Conservation (phyloP, 768 basidiomycete genomes). For the Mrakia frigida region DNA sequence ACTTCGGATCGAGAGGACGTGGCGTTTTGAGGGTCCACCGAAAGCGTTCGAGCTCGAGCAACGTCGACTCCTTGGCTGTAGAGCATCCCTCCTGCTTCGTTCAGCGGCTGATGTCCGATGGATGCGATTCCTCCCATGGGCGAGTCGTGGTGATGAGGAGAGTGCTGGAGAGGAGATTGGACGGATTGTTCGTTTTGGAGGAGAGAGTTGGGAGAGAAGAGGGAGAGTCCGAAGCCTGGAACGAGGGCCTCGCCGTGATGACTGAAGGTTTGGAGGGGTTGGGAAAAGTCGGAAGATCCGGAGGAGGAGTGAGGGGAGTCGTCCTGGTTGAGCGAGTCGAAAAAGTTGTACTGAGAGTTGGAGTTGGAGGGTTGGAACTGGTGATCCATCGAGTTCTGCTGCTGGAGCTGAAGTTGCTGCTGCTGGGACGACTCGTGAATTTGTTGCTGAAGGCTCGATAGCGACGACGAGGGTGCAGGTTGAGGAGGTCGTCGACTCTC, state of each 20-base stretch:
- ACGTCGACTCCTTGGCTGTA: slow-evolving; percentile 3
- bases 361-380: slow-evolving; percentile 5
- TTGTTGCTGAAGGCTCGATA: slow-evolving; percentile 17
- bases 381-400: not conserved
- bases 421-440: not conserved
- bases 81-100: slow-evolving; percentile 23
- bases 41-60: not conserved
- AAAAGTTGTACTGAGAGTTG: not conserved
- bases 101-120: slow-evolving; percentile 3
- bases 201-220: slow-evolving; percentile 11
- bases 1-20: not conserved
- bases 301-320: not conserved
- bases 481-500: slow-evolving; percentile 6
- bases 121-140: slow-evolving; percentile 4
- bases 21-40: slow-evolving; percentile 1
- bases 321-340: not conserved
- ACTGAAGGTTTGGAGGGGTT: slow-evolving; percentile 3
- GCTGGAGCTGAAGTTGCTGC: slow-evolving; percentile 10
- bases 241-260: slow-evolving; percentile 12
- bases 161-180: not conserved
- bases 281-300: not conserved
- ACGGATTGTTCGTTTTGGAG: not conserved
- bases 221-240: slow-evolving; percentile 11
- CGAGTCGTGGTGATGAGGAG: slow-evolving; percentile 5
- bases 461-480: not conserved